Conservation (phyloP, 1,139 yeast species). For the Hemisphaericaspora xylofermentans region DNA sequence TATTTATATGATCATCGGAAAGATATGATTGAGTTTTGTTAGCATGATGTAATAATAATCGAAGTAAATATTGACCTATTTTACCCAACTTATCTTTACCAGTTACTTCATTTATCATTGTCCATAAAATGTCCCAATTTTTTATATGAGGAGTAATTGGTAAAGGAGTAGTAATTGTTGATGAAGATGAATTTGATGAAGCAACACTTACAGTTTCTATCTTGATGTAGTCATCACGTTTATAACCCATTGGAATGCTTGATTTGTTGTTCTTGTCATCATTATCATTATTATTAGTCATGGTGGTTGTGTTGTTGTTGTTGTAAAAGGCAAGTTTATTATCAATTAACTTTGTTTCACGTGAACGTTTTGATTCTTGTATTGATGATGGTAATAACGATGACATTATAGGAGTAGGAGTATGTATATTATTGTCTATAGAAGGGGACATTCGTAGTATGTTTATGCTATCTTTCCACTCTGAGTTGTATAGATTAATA, state of each 20-base stretch:
- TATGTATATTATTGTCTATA: background rate
- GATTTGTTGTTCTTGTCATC: background rate
- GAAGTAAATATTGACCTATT: conserved; percentile 56
- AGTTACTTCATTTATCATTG: conserved; percentile 50
- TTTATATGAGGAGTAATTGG: conserved; percentile 9
- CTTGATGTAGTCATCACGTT: background rate
- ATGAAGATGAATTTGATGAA: background rate
- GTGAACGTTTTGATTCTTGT: too few species aligned
- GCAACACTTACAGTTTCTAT: conserved; percentile 2
- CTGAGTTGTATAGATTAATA: conserved; percentile 27
- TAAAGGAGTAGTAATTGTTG: background rate
- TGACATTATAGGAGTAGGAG: background rate
- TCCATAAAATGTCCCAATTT: conserved; percentile 47
- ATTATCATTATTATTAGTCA: too few species aligned
- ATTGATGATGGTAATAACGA: background rate
- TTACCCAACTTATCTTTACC: conserved; percentile 76
- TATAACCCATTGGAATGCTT: background rate
- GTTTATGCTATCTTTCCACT: conserved; percentile 33
- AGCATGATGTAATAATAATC: conserved; percentile 53
- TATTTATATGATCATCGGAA: conserved; percentile 36
- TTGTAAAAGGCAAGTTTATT: background rate
- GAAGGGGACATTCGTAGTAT: background rate
- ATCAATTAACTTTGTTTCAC: background rate
- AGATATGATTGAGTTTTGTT: conserved; percentile 36
- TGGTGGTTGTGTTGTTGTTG: conserved; percentile 3